phyloP scores from a whole-genome alignment of 2,329 filamentous ascomycete species.

The Rhynchosporium secalis region DNA sequence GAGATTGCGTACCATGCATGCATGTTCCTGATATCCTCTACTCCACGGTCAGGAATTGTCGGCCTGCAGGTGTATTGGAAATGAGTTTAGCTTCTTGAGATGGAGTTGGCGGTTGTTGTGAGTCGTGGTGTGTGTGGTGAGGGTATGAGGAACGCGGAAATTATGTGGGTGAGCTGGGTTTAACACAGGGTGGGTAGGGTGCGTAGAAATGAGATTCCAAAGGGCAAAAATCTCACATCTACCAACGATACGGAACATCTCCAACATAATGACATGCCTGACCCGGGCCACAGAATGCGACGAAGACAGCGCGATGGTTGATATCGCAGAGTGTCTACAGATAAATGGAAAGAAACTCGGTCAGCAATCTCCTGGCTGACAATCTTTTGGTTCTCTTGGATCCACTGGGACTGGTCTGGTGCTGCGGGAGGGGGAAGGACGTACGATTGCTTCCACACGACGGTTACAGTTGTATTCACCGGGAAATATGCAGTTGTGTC shows the following conservation, averaged over 20 bases:
- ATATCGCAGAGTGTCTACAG: background rate
- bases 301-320: background rate
- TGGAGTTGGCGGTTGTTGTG: too few species aligned
- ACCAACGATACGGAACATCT: background rate
- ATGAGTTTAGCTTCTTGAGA: too few species aligned
- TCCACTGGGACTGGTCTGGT: background rate
- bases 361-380: too few species aligned
- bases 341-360: too few species aligned
- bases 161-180: background rate
- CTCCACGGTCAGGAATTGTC: too few species aligned
- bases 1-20: too few species aligned
- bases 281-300: background rate
- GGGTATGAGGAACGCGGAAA: background rate
- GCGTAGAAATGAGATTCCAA: background rate
- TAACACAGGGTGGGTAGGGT: too few species aligned
- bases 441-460: background rate
- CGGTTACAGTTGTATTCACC: background rate
- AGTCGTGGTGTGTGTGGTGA: too few species aligned
- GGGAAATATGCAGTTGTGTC: background rate
- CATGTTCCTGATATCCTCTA: too few species aligned
- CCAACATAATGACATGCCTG: background rate
- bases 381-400: background rate
- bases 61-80: too few species aligned
- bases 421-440: background rate
- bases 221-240: background rate